Percentiles rank a stretch among this genome's conserved stretches.
Evolutionary conservation across 768 basidiomycete genomes (phyloP).

Genomic region (Cubamyces lactineus): DNA sequence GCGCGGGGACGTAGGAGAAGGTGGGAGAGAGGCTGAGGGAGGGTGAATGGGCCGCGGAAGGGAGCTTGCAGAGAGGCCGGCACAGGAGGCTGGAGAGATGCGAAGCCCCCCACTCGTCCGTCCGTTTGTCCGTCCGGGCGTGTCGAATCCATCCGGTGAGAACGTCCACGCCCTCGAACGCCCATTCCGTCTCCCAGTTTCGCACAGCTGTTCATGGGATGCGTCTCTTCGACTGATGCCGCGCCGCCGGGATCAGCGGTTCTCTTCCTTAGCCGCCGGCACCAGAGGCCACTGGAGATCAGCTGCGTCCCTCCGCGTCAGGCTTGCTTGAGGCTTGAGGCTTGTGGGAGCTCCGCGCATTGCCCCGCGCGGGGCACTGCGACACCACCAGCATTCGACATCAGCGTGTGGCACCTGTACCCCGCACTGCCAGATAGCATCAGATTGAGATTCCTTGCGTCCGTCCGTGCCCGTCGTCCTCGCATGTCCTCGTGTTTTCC

Average conservation of each 20-base stretch:
- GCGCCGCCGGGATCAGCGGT: slow-evolving; percentile 12
- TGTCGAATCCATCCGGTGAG: not conserved
- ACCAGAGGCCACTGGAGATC: not conserved
- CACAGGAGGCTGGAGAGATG: slow-evolving; percentile 5
- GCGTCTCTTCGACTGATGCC: not conserved
- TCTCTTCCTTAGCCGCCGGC: not conserved
- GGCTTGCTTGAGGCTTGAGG: not conserved
- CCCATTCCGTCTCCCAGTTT: not conserved
- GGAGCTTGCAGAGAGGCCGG: not conserved
- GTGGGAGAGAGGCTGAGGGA: too few species aligned
- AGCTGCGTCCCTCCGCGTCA: not conserved
- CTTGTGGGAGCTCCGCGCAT: not conserved
- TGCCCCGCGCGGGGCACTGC: not conserved
- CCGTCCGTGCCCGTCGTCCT: too few species aligned
- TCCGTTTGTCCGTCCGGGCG: too few species aligned
- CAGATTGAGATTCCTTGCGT: too few species aligned
- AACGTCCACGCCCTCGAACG: not conserved
- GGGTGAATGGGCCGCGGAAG: not conserved
- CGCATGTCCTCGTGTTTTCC: too few species aligned
- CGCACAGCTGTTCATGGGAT: not conserved
- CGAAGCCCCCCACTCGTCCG: not conserved
- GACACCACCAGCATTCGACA: not conserved
- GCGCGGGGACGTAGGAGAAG: not conserved
- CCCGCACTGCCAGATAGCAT: too few species aligned
- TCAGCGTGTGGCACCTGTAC: not conserved